Evolutionary conservation across 306 rosid genomes (phyloP), one percentile per base, ranked within the genome.

Genomic region (Casuarina equisetifolia): DNA sequence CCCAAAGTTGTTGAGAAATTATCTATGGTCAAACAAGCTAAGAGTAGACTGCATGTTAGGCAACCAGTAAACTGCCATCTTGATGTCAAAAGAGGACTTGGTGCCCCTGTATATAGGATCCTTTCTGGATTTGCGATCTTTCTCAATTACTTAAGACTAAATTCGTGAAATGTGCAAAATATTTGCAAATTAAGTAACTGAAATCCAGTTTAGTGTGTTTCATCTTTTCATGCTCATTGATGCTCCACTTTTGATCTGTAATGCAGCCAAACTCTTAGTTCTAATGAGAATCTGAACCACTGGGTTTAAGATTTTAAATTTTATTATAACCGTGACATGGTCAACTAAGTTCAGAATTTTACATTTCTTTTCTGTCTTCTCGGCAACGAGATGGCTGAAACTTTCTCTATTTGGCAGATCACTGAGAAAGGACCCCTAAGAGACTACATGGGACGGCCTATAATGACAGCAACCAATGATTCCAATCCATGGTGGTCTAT

Each of bases 401-500:
- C 25, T 46, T 82, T 58, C 20, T 66, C 44, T 54, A 20, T 74
- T 32, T 86, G 76, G 84, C 89, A 92, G 97, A 82, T 95, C 4
- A 72, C 6, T 70, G 85, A 89, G 83, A 85, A 61, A 54, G 97
- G 98, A 54, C 97, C 93, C 8, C 4, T 79, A 42, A 87, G 87
- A 84, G 97, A 95, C 85, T 36, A 69, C 81, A 57, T 55, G 85
- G 98, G 97, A 15, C 89, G 82, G 51, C 94, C 97, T 1, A 39
- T 95, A 52, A 66, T 87, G 87, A 92, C 97, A 6, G 51, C 82
- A n/a, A 76, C 90, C 5, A 77, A 92, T 84, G 93, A 83, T 74
- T 89, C 97, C 72, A 95, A 92, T 82, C 94, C 97, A 38, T 95
- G 97, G 99, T 95, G 97, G 97, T 78, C 81, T 38, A 88, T 92